Evolutionary conservation across 2,329 filamentous ascomycete species (phyloP), one percentile per base, ranked within the genome.

Genomic region (Lithohypha guttulata): DNA sequence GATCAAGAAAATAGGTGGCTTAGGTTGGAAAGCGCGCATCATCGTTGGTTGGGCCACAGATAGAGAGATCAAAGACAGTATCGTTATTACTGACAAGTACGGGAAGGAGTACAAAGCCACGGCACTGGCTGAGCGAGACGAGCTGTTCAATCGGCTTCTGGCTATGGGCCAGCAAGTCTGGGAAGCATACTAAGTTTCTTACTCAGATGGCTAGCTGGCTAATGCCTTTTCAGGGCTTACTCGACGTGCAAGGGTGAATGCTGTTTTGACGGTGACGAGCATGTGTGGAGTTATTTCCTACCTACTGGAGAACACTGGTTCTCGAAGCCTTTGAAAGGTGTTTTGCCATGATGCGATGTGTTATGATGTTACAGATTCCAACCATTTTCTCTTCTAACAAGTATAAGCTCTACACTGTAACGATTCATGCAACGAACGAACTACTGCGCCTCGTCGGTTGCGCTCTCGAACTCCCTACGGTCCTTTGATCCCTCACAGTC

Each of bases 1-100:
- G 57, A 54, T 93, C 38, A 81, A 77, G 57, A 93, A 93, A 61
- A 65, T 87, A 2, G 84, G 84, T 3, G 84, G 84, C 0, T 66
- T 87, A 23, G 83, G 84, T 0, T 93, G 84, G 84, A 93, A 91
- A 61, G 77, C 77, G 1, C 89, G 85, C 63, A 62, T 91, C 34
- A 70, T 91, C 2, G 81, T 91, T 1, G 83, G 84, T 0, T 85
- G 84, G 82, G 78, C 81, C 1, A 70, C 84, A 52, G 73, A 76
- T 1, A 69, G 77, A 33, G 77, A 87, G 56, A 75, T 91, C 20
- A 75, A 79, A 0, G 84, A 91, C 61, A 83, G 82, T 0, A 50
- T 93, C 48, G 68, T 83, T 47, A 73, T 89, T 47, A 64, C 64
- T 18, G 75, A 76, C n/a, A 65, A 65, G 39, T 60, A 60, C 22